A percentile compares a stretch with the other conserved stretches of the same genome.
Evolutionary conservation across 2,329 filamentous ascomycete genomes (phyloP).

Genomic region (Chrysoporthe puriensis): DNA sequence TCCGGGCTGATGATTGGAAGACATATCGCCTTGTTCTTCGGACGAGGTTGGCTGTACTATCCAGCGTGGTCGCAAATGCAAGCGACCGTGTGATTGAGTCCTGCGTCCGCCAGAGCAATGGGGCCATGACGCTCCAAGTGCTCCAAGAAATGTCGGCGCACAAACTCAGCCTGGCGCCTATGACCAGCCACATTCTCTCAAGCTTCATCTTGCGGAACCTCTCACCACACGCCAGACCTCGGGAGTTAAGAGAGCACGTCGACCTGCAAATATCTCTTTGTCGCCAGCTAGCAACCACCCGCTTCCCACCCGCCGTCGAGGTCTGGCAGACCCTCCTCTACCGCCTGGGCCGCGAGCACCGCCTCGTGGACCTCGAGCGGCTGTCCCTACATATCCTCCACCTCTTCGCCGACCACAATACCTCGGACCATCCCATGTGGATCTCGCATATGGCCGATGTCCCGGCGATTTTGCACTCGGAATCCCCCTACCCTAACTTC

Average conservation of each 20-base stretch:
- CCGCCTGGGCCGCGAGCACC: constrained; percentile 48
- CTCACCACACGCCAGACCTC: constrained; percentile 24
- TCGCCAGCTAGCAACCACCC: constrained; percentile 43
- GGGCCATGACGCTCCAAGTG: constrained; percentile 37
- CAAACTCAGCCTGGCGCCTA: constrained; percentile 35
- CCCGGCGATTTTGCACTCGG: constrained; percentile 38
- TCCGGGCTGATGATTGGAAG: constrained; percentile 45
- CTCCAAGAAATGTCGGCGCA: constrained; percentile 44
- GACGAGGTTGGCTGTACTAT: constrained; percentile 43
- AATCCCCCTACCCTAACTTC: constrained; percentile 39
- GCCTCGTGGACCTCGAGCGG: constrained; percentile 49
- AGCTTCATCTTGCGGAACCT: constrained; percentile 37
- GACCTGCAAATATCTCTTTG: constrained; percentile 41
- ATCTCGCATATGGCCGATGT: constrained; percentile 50
- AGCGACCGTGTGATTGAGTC: constrained; percentile 42
- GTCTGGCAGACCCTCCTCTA: constrained; percentile 51
- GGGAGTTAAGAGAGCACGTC: constrained; percentile 22
- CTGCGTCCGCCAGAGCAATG: constrained; percentile 36
- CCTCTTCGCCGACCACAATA: constrained; percentile 39
- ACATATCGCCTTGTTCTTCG: constrained; percentile 49
- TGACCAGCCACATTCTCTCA: constrained; percentile 35
- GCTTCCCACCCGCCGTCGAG: constrained; percentile 44
- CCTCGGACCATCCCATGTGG: constrained; percentile 40
- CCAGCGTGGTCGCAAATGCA: constrained; percentile 35
- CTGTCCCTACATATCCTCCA: constrained; percentile 48